Evolutionary conservation across 345 rosid species (phyloP), one percentile per base, ranked within the genome.

Genomic region (Dovyalis caffra): DNA sequence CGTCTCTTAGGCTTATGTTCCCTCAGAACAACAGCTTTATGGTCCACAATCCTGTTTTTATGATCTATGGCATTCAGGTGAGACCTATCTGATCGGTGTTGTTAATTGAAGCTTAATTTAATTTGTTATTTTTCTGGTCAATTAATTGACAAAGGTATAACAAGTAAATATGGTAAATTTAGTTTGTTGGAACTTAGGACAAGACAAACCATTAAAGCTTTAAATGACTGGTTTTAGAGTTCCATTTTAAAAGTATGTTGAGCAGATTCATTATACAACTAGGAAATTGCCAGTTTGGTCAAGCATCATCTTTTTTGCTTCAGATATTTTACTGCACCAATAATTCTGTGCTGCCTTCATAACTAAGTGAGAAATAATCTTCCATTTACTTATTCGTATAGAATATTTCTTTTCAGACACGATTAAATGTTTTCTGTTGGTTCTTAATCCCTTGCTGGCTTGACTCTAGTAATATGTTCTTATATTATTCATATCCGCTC

Each of bases 1-100:
- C 97, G 26, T 73, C 86, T 26, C 51, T 94, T 68, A 84, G 82
- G 67, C 92, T 94, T 73, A 80, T 86, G 82, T 92, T 94, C 70
- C 87, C 88, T 1, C 71, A 72, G 47, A 89, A 94, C 85, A 90
- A 86, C 78, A 90, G 92, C 83, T 92, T 94, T 29, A 77, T 89
- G 78, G 85, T 90, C 66, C 86, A 82, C 75, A 88, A 87, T 86
- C 98, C 97, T 63, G 84, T 90, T 79, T 85, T 89, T 67, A 64
- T 76, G 77, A 63, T 90, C 75, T 86, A 86, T 75, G 90, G 87
- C 80, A 84, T 75, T 76, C 81, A 90, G 94, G 98, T 92, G 78
- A 35, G 84, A 73, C 49, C 58, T 69, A 57, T 73, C 20, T 3
- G 23, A 63, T 31, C 21, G 29, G 40, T 38, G 23, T 70, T 3